These are phyloP conservation scores for Xerocomus spinulosus DNA, from an alignment of 768 basidiomycete species.

Conservation along the genomic window DNA sequence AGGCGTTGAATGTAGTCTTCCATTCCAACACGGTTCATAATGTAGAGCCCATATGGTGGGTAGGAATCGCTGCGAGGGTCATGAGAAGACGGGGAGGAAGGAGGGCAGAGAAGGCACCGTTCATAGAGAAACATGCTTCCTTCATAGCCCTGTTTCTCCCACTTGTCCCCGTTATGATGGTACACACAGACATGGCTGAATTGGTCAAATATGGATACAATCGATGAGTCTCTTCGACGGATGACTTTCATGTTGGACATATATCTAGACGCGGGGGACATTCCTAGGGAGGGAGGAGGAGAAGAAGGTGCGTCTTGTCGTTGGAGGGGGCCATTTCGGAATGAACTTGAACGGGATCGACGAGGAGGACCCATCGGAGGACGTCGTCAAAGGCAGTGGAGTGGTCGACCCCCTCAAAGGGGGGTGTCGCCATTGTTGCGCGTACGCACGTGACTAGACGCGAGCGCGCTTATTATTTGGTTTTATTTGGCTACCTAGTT, in stretches of 20 bases:
- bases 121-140: conserved; percentile 90
- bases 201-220: conserved; percentile 78
- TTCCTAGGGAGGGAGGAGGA: conserved; percentile 33
- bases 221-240: conserved; percentile 72
- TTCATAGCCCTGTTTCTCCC: conserved; percentile 81
- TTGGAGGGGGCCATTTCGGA: conserved; percentile 9
- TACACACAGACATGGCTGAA: conserved; percentile 86
- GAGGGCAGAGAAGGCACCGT: conserved; percentile 39
- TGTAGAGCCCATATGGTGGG: conserved; percentile 81
- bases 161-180: conserved; percentile 66
- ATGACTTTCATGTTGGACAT: conserved; percentile 77
- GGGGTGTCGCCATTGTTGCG: conserved; percentile 15
- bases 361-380: conserved; percentile 21
- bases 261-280: conserved; percentile 65
- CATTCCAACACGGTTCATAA: conserved; percentile 76
- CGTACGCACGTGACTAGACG: conserved; percentile 32
- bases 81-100: conserved; percentile 3
- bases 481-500: conserved; percentile 33
- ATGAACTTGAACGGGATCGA: conserved; percentile 30
- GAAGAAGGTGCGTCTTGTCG: neutral
- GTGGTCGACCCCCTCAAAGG: conserved; percentile 10
- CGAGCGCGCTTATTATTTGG: conserved; percentile 36
- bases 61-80: conserved; percentile 53
- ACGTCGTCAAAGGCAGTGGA: neutral
- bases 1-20: conserved; percentile 73